These are phyloP conservation scores for Teratosphaeria gauchensis DNA, from an alignment of 2,329 filamentous ascomycete genomes.

Conservation along the genomic window DNA sequence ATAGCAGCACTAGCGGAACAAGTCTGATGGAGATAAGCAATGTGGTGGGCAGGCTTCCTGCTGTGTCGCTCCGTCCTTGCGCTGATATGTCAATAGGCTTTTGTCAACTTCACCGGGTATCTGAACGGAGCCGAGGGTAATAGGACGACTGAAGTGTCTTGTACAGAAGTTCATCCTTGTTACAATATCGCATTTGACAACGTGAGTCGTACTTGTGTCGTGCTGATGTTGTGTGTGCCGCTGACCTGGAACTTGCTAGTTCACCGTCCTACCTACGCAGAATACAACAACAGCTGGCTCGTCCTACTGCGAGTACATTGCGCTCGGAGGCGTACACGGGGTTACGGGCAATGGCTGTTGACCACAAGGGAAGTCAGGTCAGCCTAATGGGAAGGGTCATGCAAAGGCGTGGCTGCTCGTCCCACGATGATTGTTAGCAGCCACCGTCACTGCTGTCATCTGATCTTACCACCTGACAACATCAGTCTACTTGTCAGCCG, in stretches of 20 bases:
- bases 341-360: neutral
- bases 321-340: constrained; percentile 31
- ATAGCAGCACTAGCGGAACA: constrained; percentile 39
- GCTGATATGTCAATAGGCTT: constrained; percentile 18
- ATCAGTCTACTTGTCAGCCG: neutral
- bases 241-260: constrained; percentile 17
- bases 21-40: constrained; percentile 43
- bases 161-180: constrained; percentile 41
- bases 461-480: neutral
- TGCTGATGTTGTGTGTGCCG: constrained; percentile 13
- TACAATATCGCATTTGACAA: constrained; percentile 33
- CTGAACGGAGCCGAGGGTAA: constrained; percentile 18
- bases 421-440: neutral
- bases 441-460: neutral
- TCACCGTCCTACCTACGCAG: constrained; percentile 1
- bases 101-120: constrained; percentile 44
- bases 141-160: constrained; percentile 36
- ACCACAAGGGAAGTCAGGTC: neutral
- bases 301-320: constrained; percentile 30
- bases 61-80: neutral
- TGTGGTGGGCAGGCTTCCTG: neutral
- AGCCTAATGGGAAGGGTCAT: neutral
- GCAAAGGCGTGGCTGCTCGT: neutral
- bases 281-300: constrained; percentile 26
- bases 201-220: neutral